These are phyloP conservation scores for Fusarium albosuccineum DNA, from an alignment of 2,329 filamentous ascomycete species.

Conservation along the genomic window DNA sequence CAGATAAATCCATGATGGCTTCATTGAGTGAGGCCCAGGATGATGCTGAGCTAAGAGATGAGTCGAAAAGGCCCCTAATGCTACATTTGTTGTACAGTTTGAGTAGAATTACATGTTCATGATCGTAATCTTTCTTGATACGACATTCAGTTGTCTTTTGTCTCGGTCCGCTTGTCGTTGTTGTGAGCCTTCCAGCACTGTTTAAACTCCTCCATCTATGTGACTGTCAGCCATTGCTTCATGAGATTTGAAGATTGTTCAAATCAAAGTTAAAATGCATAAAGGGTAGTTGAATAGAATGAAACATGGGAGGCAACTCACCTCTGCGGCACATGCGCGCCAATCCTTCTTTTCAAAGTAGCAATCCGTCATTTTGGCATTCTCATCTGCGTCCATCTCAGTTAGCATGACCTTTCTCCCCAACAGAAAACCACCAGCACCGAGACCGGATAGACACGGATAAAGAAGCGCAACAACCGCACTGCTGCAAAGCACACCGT, in stretches of 20 bases:
- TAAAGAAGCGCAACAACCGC: neutral
- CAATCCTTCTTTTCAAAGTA: conserved; percentile 98
- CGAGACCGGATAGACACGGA: neutral
- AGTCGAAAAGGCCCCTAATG: neutral
- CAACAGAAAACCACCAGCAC: conserved; percentile 26
- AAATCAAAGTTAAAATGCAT: neutral
- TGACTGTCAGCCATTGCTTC: conserved; percentile 25
- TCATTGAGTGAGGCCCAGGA: neutral
- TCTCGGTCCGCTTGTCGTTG: conserved; percentile 85
- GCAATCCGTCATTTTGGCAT: conserved; percentile 91
- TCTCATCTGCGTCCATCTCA: conserved; percentile 74
- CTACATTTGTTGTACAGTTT: conserved; percentile 17
- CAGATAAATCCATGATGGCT: conserved; percentile 25
- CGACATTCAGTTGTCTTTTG: conserved; percentile 70
- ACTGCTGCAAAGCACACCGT: neutral
- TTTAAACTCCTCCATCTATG: conserved; percentile 88
- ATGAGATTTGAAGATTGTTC: neutral
- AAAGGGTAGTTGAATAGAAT: too few species aligned
- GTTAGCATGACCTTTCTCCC: conserved; percentile 13
- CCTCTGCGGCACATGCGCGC: conserved; percentile 89
- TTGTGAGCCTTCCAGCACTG: conserved; percentile 92
- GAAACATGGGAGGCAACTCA: conserved; percentile 59
- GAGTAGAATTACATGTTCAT: neutral
- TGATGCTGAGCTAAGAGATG: neutral
- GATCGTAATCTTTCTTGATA: neutral